A percentile compares a stretch with the other conserved stretches of the same genome.
These are phyloP conservation scores for Ophiobolus disseminans DNA, from an alignment of 2,329 filamentous ascomycete genomes.

Conservation along the genomic window DNA sequence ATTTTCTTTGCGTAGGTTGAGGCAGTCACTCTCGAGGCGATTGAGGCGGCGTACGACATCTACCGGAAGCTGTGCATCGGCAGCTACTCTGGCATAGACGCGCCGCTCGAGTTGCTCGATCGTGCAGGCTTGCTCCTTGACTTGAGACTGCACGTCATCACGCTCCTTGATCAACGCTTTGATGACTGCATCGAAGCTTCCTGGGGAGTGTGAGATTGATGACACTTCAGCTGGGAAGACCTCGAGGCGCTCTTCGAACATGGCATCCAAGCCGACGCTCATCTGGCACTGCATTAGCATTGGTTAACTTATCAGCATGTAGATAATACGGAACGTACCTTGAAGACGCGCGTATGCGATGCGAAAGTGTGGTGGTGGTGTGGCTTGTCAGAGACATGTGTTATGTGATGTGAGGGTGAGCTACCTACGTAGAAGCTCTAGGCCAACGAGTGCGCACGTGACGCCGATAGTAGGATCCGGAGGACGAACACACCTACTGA, in stretches of 20 bases:
- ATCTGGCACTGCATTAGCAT: constrained; percentile 5
- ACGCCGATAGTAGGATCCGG: too few species aligned
- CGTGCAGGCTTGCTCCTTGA: constrained; percentile 1
- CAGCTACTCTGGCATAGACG: not conserved
- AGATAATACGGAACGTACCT: too few species aligned
- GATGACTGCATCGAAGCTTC: constrained; percentile 3
- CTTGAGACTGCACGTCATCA: constrained; percentile 8
- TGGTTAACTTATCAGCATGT: not conserved
- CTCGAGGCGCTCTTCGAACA: constrained; percentile 8
- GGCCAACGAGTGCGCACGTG: too few species aligned
- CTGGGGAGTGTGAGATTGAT: not conserved
- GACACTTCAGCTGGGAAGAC: not conserved
- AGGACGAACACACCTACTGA: too few species aligned
- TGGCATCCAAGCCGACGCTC: constrained; percentile 12
- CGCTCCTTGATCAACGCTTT: constrained; percentile 8
- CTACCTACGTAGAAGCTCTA: too few species aligned
- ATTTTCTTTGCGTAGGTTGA: constrained; percentile 17
- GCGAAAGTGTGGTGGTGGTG: too few species aligned
- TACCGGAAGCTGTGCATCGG: not conserved
- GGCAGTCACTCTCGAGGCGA: constrained; percentile 16
- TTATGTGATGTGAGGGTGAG: too few species aligned
- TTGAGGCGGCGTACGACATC: constrained; percentile 17
- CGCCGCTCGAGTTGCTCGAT: constrained; percentile 10
- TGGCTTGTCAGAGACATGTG: too few species aligned
- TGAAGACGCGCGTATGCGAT: not conserved